These are phyloP conservation scores for Phytophthora meadii DNA, from an alignment of 352 stramenopile genomes.

Conservation along the genomic window DNA sequence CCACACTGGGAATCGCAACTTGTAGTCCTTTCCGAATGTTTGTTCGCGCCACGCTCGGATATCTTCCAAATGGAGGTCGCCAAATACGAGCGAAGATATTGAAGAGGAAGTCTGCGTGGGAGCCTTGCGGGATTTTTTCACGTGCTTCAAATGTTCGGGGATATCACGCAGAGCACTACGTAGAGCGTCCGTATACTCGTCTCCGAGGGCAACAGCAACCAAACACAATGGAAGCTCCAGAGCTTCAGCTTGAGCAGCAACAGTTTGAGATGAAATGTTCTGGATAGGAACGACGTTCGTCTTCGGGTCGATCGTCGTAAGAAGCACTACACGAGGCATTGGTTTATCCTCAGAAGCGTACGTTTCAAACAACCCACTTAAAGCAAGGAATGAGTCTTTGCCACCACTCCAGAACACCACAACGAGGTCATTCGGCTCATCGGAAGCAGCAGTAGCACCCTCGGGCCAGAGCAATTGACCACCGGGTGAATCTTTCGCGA, in stretches of 20 bases:
- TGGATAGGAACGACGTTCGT: constrained; percentile 85
- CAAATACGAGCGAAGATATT: constrained; percentile 77
- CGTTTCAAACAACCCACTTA: constrained; percentile 48
- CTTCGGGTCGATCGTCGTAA: constrained; percentile 88
- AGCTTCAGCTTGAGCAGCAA: constrained; percentile 77
- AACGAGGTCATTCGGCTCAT: constrained; percentile 52
- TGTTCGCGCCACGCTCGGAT: constrained; percentile 85
- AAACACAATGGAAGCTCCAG: constrained; percentile 80
- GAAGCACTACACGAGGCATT: constrained; percentile 70
- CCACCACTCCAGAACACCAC: constrained; percentile 91
- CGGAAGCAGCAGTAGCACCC: constrained; percentile 6
- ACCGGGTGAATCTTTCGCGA: constrained; percentile 22
- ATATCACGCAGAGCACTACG: constrained; percentile 39
- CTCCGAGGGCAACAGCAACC: constrained; percentile 60
- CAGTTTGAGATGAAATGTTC: constrained; percentile 73
- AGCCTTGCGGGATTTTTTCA: constrained; percentile 27
- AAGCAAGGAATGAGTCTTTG: constrained; percentile 91
- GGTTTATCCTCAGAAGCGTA: constrained; percentile 41
- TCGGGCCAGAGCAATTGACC: constrained; percentile 46
- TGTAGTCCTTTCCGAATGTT: constrained; percentile 57
- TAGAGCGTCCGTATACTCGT: constrained; percentile 41
- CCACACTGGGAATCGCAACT: constrained; percentile 83
- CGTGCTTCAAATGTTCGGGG: constrained; percentile 14
- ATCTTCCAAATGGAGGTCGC: constrained; percentile 90
- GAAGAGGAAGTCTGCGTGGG: constrained; percentile 1